Percentiles rank a stretch among this genome's conserved stretches.
phyloP scores from a whole-genome alignment of 371 early-diverging fungal species.

The Mortierella polycephala region DNA sequence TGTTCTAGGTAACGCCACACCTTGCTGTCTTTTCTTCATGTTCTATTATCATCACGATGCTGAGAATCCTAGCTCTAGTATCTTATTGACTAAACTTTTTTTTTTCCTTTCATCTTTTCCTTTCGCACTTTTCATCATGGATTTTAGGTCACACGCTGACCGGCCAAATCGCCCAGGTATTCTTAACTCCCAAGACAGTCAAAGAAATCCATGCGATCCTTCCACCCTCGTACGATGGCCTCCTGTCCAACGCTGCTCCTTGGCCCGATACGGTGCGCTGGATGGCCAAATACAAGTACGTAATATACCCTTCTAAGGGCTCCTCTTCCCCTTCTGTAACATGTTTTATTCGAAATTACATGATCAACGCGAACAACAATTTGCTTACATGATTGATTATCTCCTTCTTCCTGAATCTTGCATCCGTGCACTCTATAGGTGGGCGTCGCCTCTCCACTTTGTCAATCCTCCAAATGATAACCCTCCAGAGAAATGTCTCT shows the following conservation, averaged over 20 bases:
- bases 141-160: slow-evolving; percentile 47
- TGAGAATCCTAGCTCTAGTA: not conserved
- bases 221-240: slow-evolving; percentile 20
- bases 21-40: not conserved
- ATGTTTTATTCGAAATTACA: not conserved
- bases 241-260: slow-evolving; percentile 31
- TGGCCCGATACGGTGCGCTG: slow-evolving; percentile 50
- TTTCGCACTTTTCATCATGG: too few relatives aligned
- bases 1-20: slow-evolving; percentile 18
- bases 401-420: not conserved
- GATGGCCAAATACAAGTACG: slow-evolving; percentile 25
- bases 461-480: slow-evolving; percentile 47
- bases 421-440: not conserved
- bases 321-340: not conserved
- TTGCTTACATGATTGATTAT: too few relatives aligned
- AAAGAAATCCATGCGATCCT: slow-evolving; percentile 27
- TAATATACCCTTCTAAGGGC: not conserved
- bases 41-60: too few relatives aligned
- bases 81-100: not conserved
- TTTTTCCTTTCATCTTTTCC: not conserved
- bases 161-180: slow-evolving; percentile 49
- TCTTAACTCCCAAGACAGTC: slow-evolving; percentile 36
- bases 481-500: slow-evolving; percentile 41
- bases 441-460: slow-evolving; percentile 39
- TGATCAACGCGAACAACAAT: too few relatives aligned